Evolutionary conservation across 2,329 filamentous ascomycete species (phyloP), one percentile per base, ranked within the genome.

Genomic region (Ophiocordyceps australis): DNA sequence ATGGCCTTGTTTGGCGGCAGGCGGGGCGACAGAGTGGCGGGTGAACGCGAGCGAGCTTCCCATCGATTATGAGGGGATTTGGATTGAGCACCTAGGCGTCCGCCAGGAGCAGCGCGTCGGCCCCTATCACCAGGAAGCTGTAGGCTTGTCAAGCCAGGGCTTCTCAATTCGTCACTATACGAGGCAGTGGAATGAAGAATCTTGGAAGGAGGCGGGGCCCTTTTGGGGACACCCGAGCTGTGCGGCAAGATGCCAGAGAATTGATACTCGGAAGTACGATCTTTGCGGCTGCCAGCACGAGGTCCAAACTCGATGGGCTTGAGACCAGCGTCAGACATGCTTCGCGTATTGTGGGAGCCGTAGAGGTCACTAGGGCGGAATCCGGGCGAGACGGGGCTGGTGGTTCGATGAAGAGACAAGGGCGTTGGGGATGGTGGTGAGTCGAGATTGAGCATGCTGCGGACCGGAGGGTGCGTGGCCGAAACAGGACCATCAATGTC

Each of bases 191-290:
- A 43, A n/a, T n/a, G n/a, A n/a, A n/a, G n/a, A 34, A 51, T 47
- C 21, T 35, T 40, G 30, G 45, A 46, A 21, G 20, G 32, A 10
- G 14, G 9, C 4, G 25, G 14, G 8, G 1, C 10, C 16, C 47
- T 54, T 31, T 60, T 59, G 3, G 57, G 37, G 28, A 56, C 57
- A 20, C 55, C 60, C n/a, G 54, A 46, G 33, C 60, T 59, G 34
- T 51, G 62, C 11, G 63, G 60, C 26, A 65, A 46, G 31, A 66
- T 73, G 35, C 61, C 65, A 12, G 60, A 59, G 38, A 76, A 76
- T 37, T 72, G 67, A 42, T 74, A 76, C 23, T 57, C 57, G 18
- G 58, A 47, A 4, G 58, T 64, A 4, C 54, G 56, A 34, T 71
- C 49, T 21, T 40, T 41, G 9, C 43, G 41, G 8, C 31, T 30